Evolutionary conservation across 83 land plant species (phyloP).

Genomic region (Diphasiastrum complanatum): DNA sequence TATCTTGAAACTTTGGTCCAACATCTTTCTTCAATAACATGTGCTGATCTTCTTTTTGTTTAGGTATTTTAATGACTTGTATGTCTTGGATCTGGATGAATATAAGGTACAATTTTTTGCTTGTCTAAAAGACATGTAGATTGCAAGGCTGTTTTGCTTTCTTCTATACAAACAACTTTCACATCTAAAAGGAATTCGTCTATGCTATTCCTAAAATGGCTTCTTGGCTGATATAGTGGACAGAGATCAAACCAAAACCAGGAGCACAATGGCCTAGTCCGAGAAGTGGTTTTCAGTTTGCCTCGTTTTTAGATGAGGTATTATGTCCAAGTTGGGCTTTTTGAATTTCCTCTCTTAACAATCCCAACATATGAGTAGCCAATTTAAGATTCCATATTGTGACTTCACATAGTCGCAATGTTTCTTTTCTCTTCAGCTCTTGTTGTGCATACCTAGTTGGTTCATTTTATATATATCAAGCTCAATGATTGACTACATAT

Average conservation of each 20-base stretch:
- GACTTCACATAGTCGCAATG: too few species aligned
- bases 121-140: neutral
- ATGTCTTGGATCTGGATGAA: slow-evolving; percentile 92
- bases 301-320: slow-evolving; percentile 84
- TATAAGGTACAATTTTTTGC: slow-evolving; percentile 54
- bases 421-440: too few species aligned
- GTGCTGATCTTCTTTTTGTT: slow-evolving; percentile 3
- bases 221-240: slow-evolving; percentile 98
- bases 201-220: too few species aligned
- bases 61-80: slow-evolving; percentile 94
- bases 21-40: neutral
- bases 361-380: too few species aligned
- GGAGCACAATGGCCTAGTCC: slow-evolving; percentile 88
- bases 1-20: neutral
- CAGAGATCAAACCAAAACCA: slow-evolving; percentile 86
- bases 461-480: too few species aligned
- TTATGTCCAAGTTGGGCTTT: slow-evolving; percentile 2
- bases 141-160: too few species aligned
- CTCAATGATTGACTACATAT: too few species aligned
- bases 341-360: too few species aligned
- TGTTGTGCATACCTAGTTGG: too few species aligned
- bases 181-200: too few species aligned
- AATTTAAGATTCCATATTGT: too few species aligned
- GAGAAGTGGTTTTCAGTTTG: slow-evolving; percentile 93
- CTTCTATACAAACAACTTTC: too few species aligned